A percentile compares a stretch with the other conserved stretches of the same genome.
Evolutionary conservation across 495 filamentous ascomycete genomes (phyloP).

Genomic region (Lophiotrema nucula): DNA sequence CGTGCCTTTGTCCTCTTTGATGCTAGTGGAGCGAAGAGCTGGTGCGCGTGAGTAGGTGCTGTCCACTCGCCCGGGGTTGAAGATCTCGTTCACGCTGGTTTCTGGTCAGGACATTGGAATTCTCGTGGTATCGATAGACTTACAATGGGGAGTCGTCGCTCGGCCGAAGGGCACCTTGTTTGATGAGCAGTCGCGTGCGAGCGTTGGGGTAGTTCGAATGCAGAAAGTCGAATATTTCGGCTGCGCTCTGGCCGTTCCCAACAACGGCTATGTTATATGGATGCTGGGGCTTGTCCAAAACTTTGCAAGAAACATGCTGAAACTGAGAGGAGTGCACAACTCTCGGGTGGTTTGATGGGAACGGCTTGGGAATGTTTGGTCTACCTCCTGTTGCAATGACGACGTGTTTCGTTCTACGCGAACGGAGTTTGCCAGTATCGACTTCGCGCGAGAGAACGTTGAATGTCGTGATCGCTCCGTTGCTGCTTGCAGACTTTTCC

Average conservation of each 20-base stretch:
- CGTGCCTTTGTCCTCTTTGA: constrained; percentile 68
- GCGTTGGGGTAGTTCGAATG: constrained; percentile 79
- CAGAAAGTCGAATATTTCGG: constrained; percentile 91
- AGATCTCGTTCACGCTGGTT: constrained; percentile 87
- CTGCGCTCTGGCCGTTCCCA: constrained; percentile 87
- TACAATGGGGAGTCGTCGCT: constrained; percentile 96
- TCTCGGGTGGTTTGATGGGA: constrained; percentile 59
- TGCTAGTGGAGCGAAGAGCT: constrained; percentile 59
- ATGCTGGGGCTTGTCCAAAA: constrained; percentile 57
- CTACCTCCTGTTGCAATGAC: constrained; percentile 82
- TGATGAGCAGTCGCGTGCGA: constrained; percentile 72
- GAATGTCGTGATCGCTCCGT: constrained; percentile 52
- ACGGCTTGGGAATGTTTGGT: constrained; percentile 68
- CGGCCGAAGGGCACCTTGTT: constrained; percentile 74
- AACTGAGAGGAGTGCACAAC: constrained; percentile 93
- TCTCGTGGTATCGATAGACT: constrained; percentile 37
- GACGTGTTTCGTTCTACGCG: constrained; percentile 70
- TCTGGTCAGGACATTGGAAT: constrained; percentile 3
- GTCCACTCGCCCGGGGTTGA: constrained; percentile 82
- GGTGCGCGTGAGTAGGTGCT: constrained; percentile 63
- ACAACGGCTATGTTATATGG: constrained; percentile 77
- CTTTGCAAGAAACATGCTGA: constrained; percentile 56
- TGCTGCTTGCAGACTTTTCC: constrained; percentile 37
- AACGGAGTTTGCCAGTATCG: constrained; percentile 51
- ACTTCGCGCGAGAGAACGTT: constrained; percentile 54